A percentile compares a stretch with the other conserved stretches of the same genome.
phyloP scores from a whole-genome alignment of 352 stramenopile species.

The Lagenidium giganteum region DNA sequence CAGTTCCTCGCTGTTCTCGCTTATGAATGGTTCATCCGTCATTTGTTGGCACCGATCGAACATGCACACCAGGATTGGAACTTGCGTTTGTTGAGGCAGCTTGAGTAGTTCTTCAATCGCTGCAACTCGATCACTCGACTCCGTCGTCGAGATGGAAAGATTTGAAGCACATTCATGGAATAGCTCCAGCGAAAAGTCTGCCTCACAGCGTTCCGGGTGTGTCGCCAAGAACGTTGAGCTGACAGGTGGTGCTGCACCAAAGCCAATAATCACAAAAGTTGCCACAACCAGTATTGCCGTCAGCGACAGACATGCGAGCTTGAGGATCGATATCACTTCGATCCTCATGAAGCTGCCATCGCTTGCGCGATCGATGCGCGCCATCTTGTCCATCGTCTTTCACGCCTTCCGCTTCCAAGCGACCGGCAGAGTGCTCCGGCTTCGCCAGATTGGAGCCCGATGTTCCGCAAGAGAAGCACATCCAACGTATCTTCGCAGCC shows the following conservation, averaged over 20 bases:
- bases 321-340: constrained; percentile 44
- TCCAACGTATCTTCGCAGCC: too few relatives aligned
- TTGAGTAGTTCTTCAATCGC: constrained; percentile 32
- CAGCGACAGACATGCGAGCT: constrained; percentile 22
- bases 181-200: constrained; percentile 30
- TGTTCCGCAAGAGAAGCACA: too few relatives aligned
- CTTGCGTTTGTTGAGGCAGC: constrained; percentile 16
- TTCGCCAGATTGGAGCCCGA: too few relatives aligned
- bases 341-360: constrained; percentile 53
- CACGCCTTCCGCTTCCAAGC: too few relatives aligned
- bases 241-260: constrained; percentile 21
- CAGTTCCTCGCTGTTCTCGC: constrained; percentile 12
- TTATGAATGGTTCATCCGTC: constrained; percentile 28
- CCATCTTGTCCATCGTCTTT: constrained; percentile 17
- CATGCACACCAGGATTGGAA: constrained; percentile 28
- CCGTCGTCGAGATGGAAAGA: background rate
- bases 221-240: constrained; percentile 35
- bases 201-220: constrained; percentile 28
- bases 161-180: constrained; percentile 20
- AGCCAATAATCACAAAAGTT: constrained; percentile 35
- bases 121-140: constrained; percentile 22
- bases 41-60: constrained; percentile 30
- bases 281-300: constrained; percentile 23
- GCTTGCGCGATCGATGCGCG: constrained; percentile 3
- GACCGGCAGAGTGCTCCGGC: too few relatives aligned